A percentile compares a stretch with the other conserved stretches of the same genome.
Conservation (phyloP, 2,329 filamentous ascomycete genomes). For the Pleurostoma richardsiae region DNA sequence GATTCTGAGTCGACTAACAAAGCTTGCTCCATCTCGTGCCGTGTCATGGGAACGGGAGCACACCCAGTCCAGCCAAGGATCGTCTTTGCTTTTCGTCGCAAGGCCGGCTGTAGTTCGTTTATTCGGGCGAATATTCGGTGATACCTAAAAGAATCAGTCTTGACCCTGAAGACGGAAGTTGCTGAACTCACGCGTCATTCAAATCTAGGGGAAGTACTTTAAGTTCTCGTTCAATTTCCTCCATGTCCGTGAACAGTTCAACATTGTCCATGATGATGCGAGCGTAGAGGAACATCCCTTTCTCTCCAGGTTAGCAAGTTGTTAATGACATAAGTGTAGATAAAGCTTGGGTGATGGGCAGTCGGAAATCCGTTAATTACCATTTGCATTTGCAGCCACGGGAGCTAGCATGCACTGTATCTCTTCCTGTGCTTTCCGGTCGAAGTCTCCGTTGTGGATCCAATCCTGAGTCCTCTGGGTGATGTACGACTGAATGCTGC, state of each 20-base stretch:
- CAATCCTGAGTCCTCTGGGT: slow-evolving; percentile 7
- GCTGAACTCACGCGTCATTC: slow-evolving; percentile 19
- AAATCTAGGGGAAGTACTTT: slow-evolving; percentile 18
- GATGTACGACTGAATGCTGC: slow-evolving; percentile 7
- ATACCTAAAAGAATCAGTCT: not conserved
- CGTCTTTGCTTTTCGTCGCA: slow-evolving; percentile 5
- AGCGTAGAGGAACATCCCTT: slow-evolving; percentile 27
- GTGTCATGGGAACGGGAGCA: slow-evolving; percentile 11
- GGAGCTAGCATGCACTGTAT: slow-evolving; percentile 11
- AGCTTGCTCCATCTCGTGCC: slow-evolving; percentile 9
- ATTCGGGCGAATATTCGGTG: slow-evolving; percentile 7
- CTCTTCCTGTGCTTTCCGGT: slow-evolving; percentile 6
- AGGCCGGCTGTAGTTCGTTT: slow-evolving; percentile 2
- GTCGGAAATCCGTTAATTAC: slow-evolving; percentile 4
- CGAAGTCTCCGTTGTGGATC: slow-evolving; percentile 10
- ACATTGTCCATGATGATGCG: slow-evolving; percentile 17
- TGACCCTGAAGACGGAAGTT: not conserved
- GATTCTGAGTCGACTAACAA: slow-evolving; percentile 1
- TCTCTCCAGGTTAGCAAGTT: not conserved
- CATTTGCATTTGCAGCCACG: slow-evolving; percentile 16
- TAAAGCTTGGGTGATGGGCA: not conserved
- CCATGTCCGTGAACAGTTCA: slow-evolving; percentile 8
- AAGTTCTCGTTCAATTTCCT: slow-evolving; percentile 18
- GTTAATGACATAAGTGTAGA: not conserved
- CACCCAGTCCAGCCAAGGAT: slow-evolving; percentile 16